Evolutionary conservation across 2,329 filamentous ascomycete species (phyloP).

Genomic region (Coniochaeta sp.): DNA sequence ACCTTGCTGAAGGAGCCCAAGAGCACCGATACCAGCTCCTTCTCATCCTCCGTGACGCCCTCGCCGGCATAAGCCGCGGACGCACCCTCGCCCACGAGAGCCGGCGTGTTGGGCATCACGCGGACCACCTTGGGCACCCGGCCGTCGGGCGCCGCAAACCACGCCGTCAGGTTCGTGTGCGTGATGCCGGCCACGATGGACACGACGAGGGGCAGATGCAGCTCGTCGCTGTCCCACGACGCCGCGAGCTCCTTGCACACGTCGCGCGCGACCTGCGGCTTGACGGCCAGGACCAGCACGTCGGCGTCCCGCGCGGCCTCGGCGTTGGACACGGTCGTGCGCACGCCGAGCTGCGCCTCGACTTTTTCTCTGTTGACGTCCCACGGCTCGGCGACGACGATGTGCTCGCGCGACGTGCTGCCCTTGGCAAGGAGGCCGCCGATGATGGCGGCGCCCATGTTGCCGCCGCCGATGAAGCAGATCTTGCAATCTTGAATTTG

Average conservation of each 20-base stretch:
- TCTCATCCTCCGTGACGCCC: slow-evolving; percentile 33
- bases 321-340: slow-evolving; percentile 36
- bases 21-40: slow-evolving; percentile 31
- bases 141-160: slow-evolving; percentile 30
- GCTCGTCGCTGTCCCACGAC: slow-evolving; percentile 23
- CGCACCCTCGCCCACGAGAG: slow-evolving; percentile 41
- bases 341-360: slow-evolving; percentile 31
- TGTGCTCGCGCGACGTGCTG: slow-evolving; percentile 31
- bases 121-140: slow-evolving; percentile 36
- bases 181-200: slow-evolving; percentile 44
- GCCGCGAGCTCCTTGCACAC: slow-evolving; percentile 39
- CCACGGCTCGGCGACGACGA: slow-evolving; percentile 43
- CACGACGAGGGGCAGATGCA: slow-evolving; percentile 33
- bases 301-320: slow-evolving; percentile 36
- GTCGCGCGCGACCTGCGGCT: slow-evolving; percentile 40
- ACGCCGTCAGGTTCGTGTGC: slow-evolving; percentile 31
- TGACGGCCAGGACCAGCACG: slow-evolving; percentile 41
- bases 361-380: slow-evolving; percentile 45
- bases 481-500: slow-evolving; percentile 15
- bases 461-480: slow-evolving; percentile 37
- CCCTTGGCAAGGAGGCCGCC: slow-evolving; percentile 36
- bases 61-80: slow-evolving; percentile 37
- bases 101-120: slow-evolving; percentile 47
- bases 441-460: slow-evolving; percentile 47
- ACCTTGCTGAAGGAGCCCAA: slow-evolving; percentile 38